These are phyloP conservation scores for Fonsecaea pugnacius DNA, from an alignment of 2,329 filamentous ascomycete genomes.

Conservation along the genomic window DNA sequence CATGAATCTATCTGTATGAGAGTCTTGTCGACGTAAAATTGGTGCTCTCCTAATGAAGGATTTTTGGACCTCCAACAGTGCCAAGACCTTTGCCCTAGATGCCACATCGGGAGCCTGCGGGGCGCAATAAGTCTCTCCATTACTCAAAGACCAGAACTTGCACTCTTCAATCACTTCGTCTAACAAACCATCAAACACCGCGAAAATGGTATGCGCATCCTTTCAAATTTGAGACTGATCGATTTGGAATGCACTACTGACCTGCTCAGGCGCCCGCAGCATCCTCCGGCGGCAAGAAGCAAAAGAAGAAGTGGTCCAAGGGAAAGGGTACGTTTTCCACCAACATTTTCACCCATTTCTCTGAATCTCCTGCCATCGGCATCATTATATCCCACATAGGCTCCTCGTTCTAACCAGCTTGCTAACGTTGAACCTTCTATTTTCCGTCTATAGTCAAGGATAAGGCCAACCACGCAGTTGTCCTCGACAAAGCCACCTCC, in stretches of 20 bases:
- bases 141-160: conserved; percentile 17
- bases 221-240: background rate
- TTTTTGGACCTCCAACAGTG: background rate
- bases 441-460: conserved; percentile 82
- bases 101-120: conserved; percentile 16
- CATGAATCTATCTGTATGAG: too few relatives aligned
- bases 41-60: background rate
- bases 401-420: background rate
- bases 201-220: conserved; percentile 30
- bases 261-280: conserved; percentile 51
- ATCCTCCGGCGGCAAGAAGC: conserved; percentile 55
- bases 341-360: background rate
- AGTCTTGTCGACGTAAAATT: background rate
- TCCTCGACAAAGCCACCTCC: conserved; percentile 95
- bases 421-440: conserved; percentile 3
- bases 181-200: conserved; percentile 24
- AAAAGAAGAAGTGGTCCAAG: conserved; percentile 64
- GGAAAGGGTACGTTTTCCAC: conserved; percentile 55
- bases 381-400: background rate
- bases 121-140: conserved; percentile 10
- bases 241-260: conserved; percentile 12
- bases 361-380: background rate
- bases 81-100: conserved; percentile 30
- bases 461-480: conserved; percentile 98
- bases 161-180: conserved; percentile 18